These are phyloP conservation scores for Somion occarium DNA, from an alignment of 1,284 basidiomycete genomes.

Conservation along the genomic window DNA sequence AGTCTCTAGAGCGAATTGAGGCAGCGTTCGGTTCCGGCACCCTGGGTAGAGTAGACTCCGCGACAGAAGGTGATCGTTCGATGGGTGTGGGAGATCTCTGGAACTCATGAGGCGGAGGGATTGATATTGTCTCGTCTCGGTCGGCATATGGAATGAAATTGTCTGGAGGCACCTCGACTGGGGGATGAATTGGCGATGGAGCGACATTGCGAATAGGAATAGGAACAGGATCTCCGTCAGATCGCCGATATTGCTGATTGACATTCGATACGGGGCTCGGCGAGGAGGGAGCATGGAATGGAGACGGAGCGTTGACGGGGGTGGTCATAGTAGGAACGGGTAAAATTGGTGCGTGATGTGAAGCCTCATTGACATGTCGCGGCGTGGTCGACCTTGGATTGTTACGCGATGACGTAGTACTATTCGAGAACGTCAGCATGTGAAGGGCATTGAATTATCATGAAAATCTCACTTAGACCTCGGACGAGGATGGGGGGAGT, in stretches of 20 bases:
- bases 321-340: slow-evolving; percentile 28
- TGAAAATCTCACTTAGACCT: not conserved
- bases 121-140: slow-evolving; percentile 21
- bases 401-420: not conserved
- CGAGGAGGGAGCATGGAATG: slow-evolving; percentile 16
- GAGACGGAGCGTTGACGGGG: slow-evolving; percentile 18
- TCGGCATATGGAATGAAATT: slow-evolving; percentile 37
- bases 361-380: slow-evolving; percentile 22
- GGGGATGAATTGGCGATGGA: slow-evolving; percentile 21
- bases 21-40: slow-evolving; percentile 8
- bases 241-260: slow-evolving; percentile 11
- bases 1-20: slow-evolving; percentile 17
- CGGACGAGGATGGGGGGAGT: not conserved
- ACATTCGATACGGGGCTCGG: slow-evolving; percentile 14
- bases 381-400: not conserved
- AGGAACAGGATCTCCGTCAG: slow-evolving; percentile 21
- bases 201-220: slow-evolving; percentile 28
- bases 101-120: slow-evolving; percentile 37
- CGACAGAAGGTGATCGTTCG: not conserved
- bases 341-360: slow-evolving; percentile 21
- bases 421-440: not conserved
- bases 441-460: not conserved
- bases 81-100: slow-evolving; percentile 22
- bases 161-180: slow-evolving; percentile 28
- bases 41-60: slow-evolving; percentile 4